Evolutionary conservation across 2,329 filamentous ascomycete genomes (phyloP), one percentile per base, ranked within the genome.

Genomic region (Pseudocercospora fuligena): DNA sequence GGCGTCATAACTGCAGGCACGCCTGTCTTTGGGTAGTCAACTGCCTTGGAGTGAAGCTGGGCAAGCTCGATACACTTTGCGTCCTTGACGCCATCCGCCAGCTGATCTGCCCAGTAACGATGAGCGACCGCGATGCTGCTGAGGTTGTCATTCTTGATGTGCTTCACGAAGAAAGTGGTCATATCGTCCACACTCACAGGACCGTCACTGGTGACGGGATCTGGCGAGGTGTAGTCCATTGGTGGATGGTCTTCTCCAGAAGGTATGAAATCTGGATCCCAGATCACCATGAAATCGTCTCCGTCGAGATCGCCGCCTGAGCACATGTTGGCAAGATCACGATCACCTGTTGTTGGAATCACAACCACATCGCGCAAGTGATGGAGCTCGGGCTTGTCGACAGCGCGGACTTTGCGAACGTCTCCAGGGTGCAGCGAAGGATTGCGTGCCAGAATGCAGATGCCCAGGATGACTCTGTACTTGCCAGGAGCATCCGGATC

Each of bases 281-380:
- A 99, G 54, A 97, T 90, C 5, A 98, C 89, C 63, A 98, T 90
- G 76, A 93, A 99, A 76, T 99, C 95, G 73, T 99, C 95, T 0
- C 95, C 95, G 75, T 99, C 95, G 0, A 99, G 85, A 75, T 99
- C 95, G 0, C 95, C 95, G 1, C 95, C 95, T 3, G 95, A 97
- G 70, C 95, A 93, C 94, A 98, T 98, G 74, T 91, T 93, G 0
- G 94, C 89, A 23, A 99, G 81, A 69, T 97, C 93, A 16, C 91
- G 85, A 74, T 97, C 93, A 0, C 94, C 94, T 0, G 83, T 90
- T 40, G 92, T 88, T 0, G 95, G 92, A 58, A 99, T 90, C 0
- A 98, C 93, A 0, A 98, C 90, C 0, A 96, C 92, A 75, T 98
- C 90, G 64, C 87, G 89, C 3, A 97, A 83, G 73, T 97, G 92